Conservation (phyloP, 1,284 basidiomycete genomes). For the Puccinia hordei region DNA sequence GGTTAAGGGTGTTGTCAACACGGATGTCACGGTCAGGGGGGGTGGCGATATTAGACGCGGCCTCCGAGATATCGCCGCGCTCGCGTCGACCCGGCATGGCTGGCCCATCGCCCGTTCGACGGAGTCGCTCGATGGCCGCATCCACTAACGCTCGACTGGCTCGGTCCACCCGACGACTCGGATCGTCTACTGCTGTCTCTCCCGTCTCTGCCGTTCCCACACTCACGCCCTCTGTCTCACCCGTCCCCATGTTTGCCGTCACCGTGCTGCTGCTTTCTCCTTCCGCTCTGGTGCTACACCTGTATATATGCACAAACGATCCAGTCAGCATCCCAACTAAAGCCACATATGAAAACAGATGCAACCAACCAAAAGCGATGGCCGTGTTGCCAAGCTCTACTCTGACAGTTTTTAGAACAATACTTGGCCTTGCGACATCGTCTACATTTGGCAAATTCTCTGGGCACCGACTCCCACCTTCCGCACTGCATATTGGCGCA, state of each 20-base stretch:
- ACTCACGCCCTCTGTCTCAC: background rate
- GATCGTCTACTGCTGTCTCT: background rate
- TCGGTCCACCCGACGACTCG: background rate
- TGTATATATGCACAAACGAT: background rate
- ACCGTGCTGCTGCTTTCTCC: slow-evolving; percentile 23
- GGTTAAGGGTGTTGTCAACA: background rate
- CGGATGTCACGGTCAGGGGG: slow-evolving; percentile 41
- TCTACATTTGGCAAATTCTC: slow-evolving; percentile 96
- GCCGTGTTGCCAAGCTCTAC: slow-evolving; percentile 93
- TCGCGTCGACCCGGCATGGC: background rate
- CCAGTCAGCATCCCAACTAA: background rate
- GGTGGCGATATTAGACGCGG: slow-evolving; percentile 21
- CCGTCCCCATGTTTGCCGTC: background rate
- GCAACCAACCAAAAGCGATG: slow-evolving; percentile 69
- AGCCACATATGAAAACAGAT: background rate
- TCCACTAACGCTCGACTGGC: slow-evolving; percentile 34
- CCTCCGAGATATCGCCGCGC: background rate
- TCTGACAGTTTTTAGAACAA: slow-evolving; percentile 96
- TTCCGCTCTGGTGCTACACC: slow-evolving; percentile 37
- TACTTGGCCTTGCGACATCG: slow-evolving; percentile 97
- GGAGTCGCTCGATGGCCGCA: slow-evolving; percentile 45
- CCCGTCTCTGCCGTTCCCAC: background rate
- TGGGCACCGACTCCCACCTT: slow-evolving; percentile 86
- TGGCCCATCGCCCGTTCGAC: slow-evolving; percentile 1
- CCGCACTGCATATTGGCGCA: slow-evolving; percentile 99